Percentiles rank a stretch among this genome's conserved stretches.
phyloP scores from a whole-genome alignment of 2,329 filamentous ascomycete species.

The Aureobasidium sp. region DNA sequence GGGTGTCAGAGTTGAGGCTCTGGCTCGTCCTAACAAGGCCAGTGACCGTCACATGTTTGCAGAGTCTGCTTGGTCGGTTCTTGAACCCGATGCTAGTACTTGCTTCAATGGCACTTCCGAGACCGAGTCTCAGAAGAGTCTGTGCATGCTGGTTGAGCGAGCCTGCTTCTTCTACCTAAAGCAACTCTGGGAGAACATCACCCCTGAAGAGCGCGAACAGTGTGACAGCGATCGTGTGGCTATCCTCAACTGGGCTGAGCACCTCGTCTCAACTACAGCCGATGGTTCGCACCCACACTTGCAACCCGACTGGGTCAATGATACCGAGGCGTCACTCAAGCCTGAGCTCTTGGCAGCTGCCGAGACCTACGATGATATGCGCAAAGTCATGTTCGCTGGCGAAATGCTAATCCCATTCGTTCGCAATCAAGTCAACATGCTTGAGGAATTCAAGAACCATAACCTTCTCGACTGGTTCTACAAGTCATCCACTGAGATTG shows the following conservation, averaged over 20 bases:
- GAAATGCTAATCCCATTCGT: background rate
- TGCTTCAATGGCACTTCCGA: background rate
- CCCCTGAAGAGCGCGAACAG: background rate
- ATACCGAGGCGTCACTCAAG: background rate
- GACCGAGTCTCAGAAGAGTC: background rate
- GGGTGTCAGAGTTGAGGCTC: background rate
- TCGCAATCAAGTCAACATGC: slow-evolving; percentile 28
- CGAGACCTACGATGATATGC: background rate
- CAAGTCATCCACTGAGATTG: background rate
- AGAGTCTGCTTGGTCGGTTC: background rate
- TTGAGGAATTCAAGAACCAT: slow-evolving; percentile 33
- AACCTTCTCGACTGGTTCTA: slow-evolving; percentile 33
- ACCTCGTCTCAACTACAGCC: background rate
- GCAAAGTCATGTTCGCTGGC: slow-evolving; percentile 1
- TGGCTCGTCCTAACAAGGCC: background rate
- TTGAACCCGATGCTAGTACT: background rate
- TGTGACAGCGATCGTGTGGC: background rate
- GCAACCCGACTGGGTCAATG: background rate
- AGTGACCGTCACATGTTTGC: slow-evolving; percentile 6
- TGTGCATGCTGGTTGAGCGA: background rate
- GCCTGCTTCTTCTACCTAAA: background rate
- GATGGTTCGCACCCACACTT: background rate
- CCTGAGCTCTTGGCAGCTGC: background rate
- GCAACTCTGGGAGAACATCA: background rate
- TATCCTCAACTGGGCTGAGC: background rate